Evolutionary conservation across 2,329 filamentous ascomycete genomes (phyloP), one percentile per base, ranked within the genome.

Genomic region (Lachnellula subtilissima): DNA sequence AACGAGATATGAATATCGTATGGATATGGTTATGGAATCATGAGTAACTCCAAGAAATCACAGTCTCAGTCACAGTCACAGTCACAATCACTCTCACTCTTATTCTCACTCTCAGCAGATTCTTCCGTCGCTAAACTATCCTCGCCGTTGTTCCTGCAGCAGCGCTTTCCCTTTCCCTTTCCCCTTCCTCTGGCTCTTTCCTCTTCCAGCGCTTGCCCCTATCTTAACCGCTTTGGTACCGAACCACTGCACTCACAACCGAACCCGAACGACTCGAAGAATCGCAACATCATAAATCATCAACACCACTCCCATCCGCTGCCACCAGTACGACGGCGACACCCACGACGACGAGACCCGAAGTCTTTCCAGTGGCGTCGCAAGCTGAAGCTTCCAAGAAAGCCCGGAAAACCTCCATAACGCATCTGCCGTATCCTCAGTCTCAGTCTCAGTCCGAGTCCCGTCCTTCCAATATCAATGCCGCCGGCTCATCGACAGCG

Each of bases 291-390:
- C 37, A 39, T 5, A 39, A 17, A 28, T n/a, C 23, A 11, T 15
- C 49, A 22, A 19, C 23, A 17, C 17, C 17, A 23, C n/a, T 37
- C 37, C 40, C 32, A 14, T 22, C 28, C 11, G 28, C 22, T 12
- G 40, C 48, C 50, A 37, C 55, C 22, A 42, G 53, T 19, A 49
- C 58, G 17, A 54, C 50, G 48, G 19, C 47, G 47, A 52, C 53
- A 36, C 45, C 48, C 23, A 57, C 45, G 50, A 58, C 61, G 62
- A 54, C 59, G 36, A 58, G 59, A 43, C 47, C 54, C 52, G 55
- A 48, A 50, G 60, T 53, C 62, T 61, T 58, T 56, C 56, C 61
- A 67, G 65, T 65, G 67, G 67, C 65, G 54, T 67, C 66, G 50
- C 65, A 65, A 55, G 61, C 59, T 56, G 59, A 52, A 55, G 60